phyloP scores from a whole-genome alignment of 805 yeast species.

The Kuraishia piskuri region DNA sequence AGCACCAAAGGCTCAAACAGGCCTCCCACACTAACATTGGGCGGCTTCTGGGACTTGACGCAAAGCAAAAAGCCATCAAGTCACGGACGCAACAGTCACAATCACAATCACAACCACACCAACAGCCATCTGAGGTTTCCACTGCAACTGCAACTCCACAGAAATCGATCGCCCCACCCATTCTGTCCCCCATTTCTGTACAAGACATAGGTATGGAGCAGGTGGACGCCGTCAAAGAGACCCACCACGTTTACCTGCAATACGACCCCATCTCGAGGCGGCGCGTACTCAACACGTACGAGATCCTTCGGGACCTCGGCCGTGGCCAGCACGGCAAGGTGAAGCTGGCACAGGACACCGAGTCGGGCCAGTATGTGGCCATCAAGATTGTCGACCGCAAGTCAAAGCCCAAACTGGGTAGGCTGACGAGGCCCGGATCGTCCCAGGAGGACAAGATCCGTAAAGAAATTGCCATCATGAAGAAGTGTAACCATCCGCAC shows the following conservation, averaged over 20 bases:
- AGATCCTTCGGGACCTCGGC: slow-evolving; percentile 80
- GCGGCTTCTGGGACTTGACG: neutral
- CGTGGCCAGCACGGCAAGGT: slow-evolving; percentile 99
- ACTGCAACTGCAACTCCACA: neutral
- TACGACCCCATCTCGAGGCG: slow-evolving; percentile 83
- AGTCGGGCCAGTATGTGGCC: slow-evolving; percentile 67
- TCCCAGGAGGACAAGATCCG: slow-evolving; percentile 64
- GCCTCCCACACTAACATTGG: neutral
- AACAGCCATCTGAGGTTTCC: neutral
- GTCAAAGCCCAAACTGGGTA: slow-evolving; percentile 44
- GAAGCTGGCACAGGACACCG: slow-evolving; percentile 73
- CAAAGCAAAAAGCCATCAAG: neutral
- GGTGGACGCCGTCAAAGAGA: slow-evolving; percentile 56
- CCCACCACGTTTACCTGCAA: slow-evolving; percentile 69
- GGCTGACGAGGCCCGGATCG: slow-evolving; percentile 20
- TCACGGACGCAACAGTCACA: no score
- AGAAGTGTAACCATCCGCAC: slow-evolving; percentile 85
- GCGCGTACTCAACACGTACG: slow-evolving; percentile 82
- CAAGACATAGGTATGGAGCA: neutral
- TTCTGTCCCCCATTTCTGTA: neutral
- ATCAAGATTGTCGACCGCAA: slow-evolving; percentile 85
- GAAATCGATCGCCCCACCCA: neutral
- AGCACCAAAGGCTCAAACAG: neutral
- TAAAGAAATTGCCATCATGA: slow-evolving; percentile 88
- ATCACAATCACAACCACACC: no score